These are phyloP conservation scores for Eustoma russellianum DNA, from an alignment of 257 asterid genomes.

Conservation along the genomic window DNA sequence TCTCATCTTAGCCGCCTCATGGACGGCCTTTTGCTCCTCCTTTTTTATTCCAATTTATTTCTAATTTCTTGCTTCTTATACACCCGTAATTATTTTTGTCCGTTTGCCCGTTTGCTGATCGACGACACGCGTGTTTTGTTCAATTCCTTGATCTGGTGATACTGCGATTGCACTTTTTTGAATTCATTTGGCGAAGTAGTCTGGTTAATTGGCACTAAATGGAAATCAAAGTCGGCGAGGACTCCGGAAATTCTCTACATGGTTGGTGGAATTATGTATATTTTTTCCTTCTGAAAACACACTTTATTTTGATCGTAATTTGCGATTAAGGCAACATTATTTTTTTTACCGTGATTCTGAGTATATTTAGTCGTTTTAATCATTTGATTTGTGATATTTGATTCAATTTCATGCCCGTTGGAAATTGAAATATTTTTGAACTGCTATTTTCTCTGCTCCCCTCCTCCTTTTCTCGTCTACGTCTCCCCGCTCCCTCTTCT, in stretches of 20 bases:
- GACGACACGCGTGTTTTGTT: not conserved
- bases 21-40: slow-evolving; percentile 84
- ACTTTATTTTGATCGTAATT: too few species aligned
- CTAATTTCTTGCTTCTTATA: slow-evolving; percentile 96
- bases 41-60: slow-evolving; percentile 66
- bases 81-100: slow-evolving; percentile 35
- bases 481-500: too few species aligned
- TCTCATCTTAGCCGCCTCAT: slow-evolving; percentile 81
- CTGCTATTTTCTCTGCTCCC: too few species aligned
- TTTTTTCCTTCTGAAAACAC: not conserved
- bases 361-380: too few species aligned
- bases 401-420: too few species aligned
- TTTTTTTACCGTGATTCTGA: too few species aligned
- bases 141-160: not conserved
- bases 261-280: slow-evolving; percentile 31
- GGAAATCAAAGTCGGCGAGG: slow-evolving; percentile 46
- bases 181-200: not conserved
- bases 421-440: too few species aligned
- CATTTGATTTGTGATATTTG: too few species aligned
- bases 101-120: not conserved
- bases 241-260: slow-evolving; percentile 26
- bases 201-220: slow-evolving; percentile 18
- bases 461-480: too few species aligned
- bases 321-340: too few species aligned
- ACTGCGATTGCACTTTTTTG: not conserved